A percentile compares a stretch with the other conserved stretches of the same genome.
Conservation (phyloP, 75 land plant genomes). For the Pseudotsuga menziesii region DNA sequence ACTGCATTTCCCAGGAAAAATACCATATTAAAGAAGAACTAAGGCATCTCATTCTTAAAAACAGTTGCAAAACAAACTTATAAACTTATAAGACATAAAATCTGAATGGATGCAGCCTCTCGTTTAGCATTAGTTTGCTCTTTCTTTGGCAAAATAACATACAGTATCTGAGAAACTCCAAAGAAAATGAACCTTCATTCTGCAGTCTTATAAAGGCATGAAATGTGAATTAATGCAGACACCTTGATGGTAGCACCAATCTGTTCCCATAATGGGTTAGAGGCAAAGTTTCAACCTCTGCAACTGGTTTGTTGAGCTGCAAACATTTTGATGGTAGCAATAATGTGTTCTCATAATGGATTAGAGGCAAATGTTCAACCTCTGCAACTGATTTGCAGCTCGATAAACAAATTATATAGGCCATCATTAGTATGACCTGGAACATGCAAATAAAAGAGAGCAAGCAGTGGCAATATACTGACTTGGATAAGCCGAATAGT, state of each 20-base stretch:
- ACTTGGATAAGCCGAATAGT: conserved; percentile 88
- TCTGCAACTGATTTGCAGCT: no score
- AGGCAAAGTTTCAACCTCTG: no score
- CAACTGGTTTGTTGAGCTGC: no score
- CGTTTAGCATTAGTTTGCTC: not conserved
- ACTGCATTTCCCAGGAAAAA: not conserved
- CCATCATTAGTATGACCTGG: no score
- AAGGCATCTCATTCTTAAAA: not conserved
- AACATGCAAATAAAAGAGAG: no score
- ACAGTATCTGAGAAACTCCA: not conserved
- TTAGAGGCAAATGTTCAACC: no score
- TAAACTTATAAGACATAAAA: not conserved
- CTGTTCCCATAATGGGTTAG: no score
- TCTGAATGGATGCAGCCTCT: not conserved
- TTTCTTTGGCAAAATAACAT: not conserved
- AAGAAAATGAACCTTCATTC: not conserved
- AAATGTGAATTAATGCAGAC: not conserved
- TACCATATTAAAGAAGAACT: not conserved
- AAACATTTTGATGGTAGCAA: no score
- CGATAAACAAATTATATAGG: no score
- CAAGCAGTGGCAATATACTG: not conserved
- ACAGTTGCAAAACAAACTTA: not conserved
- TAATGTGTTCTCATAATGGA: no score
- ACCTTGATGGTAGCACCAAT: no score
- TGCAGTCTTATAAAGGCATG: not conserved